A percentile compares a stretch with the other conserved stretches of the same genome.
Conservation (phyloP, 2,329 filamentous ascomycete genomes). For the Furcasterigmium furcatum region DNA sequence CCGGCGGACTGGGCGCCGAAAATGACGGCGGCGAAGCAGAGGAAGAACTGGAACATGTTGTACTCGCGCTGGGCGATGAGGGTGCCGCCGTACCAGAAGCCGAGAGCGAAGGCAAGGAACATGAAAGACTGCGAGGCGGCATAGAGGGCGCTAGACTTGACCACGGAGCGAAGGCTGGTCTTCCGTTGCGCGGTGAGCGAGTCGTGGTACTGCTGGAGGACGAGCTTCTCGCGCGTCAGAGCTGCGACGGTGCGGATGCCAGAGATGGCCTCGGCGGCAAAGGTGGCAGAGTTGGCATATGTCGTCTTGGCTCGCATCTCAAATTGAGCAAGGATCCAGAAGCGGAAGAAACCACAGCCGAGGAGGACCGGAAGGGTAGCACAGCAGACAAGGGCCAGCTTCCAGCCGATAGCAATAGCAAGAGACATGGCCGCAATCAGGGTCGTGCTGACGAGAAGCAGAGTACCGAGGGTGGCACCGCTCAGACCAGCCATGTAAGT, state of each 20-base stretch:
- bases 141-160: constrained; percentile 76
- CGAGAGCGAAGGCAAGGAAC: constrained; percentile 80
- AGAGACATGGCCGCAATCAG: constrained; percentile 70
- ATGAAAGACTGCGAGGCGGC: constrained; percentile 80
- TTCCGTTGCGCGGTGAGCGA: constrained; percentile 66
- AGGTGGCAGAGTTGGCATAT: constrained; percentile 78
- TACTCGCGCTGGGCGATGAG: constrained; percentile 72
- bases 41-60: constrained; percentile 81
- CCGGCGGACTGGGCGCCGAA: constrained; percentile 92
- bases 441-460: constrained; percentile 78
- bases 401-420: constrained; percentile 78
- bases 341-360: constrained; percentile 81
- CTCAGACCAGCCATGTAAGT: constrained; percentile 86
- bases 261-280: constrained; percentile 89
- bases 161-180: constrained; percentile 66
- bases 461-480: constrained; percentile 81
- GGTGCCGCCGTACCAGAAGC: constrained; percentile 88
- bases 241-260: constrained; percentile 92
- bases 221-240: constrained; percentile 81
- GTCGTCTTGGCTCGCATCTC: constrained; percentile 75
- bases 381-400: constrained; percentile 79
- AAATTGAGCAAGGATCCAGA: constrained; percentile 79
- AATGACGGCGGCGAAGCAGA: constrained; percentile 83
- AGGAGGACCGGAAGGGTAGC: constrained; percentile 75
- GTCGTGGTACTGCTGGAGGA: constrained; percentile 67